Evolutionary conservation across 495 filamentous ascomycete species (phyloP).

Genomic region (Penicillium steckii): DNA sequence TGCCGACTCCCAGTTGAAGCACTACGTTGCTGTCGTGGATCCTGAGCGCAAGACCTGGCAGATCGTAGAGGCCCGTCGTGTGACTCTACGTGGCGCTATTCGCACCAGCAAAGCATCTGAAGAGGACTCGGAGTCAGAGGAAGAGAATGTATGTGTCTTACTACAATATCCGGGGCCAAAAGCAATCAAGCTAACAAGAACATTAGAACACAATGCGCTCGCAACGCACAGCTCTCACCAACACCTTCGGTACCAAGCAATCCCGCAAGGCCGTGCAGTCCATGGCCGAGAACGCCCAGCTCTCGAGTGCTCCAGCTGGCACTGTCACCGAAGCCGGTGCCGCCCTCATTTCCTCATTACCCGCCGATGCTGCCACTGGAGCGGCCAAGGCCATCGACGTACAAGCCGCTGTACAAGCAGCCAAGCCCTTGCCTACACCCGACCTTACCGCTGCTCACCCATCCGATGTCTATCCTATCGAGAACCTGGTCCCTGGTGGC

Average conservation of each 20-base stretch:
- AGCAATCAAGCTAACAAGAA: background rate
- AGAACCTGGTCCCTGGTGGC: conserved; percentile 58
- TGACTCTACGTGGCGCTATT: conserved; percentile 66
- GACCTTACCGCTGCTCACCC: conserved; percentile 70
- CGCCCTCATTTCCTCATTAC: conserved; percentile 62
- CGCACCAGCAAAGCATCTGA: conserved; percentile 50
- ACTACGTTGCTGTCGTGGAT: conserved; percentile 87
- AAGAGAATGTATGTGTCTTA: conserved; percentile 31
- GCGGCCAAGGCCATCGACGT: conserved; percentile 62
- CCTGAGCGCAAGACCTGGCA: conserved; percentile 68
- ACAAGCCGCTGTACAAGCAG: conserved; percentile 62
- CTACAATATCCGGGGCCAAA: background rate
- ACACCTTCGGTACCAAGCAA: conserved; percentile 92
- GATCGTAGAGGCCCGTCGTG: conserved; percentile 71
- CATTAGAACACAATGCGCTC: conserved; percentile 52
- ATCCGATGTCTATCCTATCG: conserved; percentile 78
- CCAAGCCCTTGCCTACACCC: conserved; percentile 75
- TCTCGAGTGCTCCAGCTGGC: conserved; percentile 44
- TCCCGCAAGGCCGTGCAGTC: conserved; percentile 80
- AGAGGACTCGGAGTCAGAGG: conserved; percentile 34
- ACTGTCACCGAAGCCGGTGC: conserved; percentile 55
- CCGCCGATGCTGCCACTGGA: conserved; percentile 53
- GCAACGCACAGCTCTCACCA: conserved; percentile 69
- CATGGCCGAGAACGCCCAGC: conserved; percentile 76
- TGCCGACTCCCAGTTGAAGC: conserved; percentile 65